Percentiles rank a stretch among this genome's conserved stretches.
These are phyloP conservation scores for Prunus campanulata DNA, from an alignment of 306 rosid genomes.

Conservation along the genomic window DNA sequence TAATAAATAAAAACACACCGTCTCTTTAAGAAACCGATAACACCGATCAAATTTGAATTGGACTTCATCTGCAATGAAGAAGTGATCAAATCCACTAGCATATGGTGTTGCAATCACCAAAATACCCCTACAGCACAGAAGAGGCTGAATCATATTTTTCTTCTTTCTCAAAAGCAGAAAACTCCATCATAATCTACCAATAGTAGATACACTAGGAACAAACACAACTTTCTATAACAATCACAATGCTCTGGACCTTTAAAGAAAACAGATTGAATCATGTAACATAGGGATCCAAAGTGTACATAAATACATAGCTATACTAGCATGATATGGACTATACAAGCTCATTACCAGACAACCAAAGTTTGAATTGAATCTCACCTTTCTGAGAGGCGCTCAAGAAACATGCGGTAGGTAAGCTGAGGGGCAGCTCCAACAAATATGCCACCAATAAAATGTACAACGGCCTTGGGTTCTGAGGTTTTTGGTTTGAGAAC, in stretches of 20 bases:
- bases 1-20: slow-evolving; percentile 43
- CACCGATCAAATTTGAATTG: slow-evolving; percentile 96
- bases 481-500: slow-evolving; percentile 73
- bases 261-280: not conserved
- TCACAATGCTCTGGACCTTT: not conserved
- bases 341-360: not conserved
- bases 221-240: not conserved
- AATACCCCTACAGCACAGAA: slow-evolving; percentile 59
- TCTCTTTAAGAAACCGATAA: slow-evolving; percentile 56
- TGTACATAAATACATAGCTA: not conserved
- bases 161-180: slow-evolving; percentile 10
- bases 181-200: slow-evolving; percentile 2
- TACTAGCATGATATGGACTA: not conserved
- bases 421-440: slow-evolving; percentile 99
- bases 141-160: slow-evolving; percentile 17
- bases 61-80: slow-evolving; percentile 93
- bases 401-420: slow-evolving; percentile 87
- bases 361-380: slow-evolving; percentile 9
- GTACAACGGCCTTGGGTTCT: slow-evolving; percentile 70
- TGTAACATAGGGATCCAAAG: not conserved
- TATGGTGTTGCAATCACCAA: slow-evolving; percentile 94
- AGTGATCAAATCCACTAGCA: slow-evolving; percentile 98
- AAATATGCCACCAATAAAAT: slow-evolving; percentile 94
- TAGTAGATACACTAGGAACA: slow-evolving; percentile 1
- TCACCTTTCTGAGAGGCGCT: slow-evolving; percentile 83